Evolutionary conservation across 352 stramenopile species (phyloP), one percentile per base, ranked within the genome.

Genomic region (Saprolegnia parasitica): DNA sequence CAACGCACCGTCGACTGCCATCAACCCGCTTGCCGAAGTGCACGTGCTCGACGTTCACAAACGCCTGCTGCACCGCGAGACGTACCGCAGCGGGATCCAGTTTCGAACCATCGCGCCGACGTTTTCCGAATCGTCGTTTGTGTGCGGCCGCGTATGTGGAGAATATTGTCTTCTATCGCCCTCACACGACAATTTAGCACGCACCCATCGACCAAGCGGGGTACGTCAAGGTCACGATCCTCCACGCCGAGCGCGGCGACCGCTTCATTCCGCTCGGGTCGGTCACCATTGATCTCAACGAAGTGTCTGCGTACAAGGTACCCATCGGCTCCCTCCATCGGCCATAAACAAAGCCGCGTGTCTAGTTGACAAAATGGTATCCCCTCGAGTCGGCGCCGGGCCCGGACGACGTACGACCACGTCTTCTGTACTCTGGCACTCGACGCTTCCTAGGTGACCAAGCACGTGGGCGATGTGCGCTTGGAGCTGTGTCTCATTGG

Each of bases 21-120:
- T 70, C n/a, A 70, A 88, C 62, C 81, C 81, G 0, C 89, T 81
- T 42, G 86, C 80, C 42, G 84, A 91, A 71, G 70, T 88, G 26
- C 80, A 72, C 2, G 49, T 91, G 5, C 42, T 90, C 13, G 81
- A 91, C 58, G 70, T 67, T 3, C 82, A 79, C 39, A 50, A 77
- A 4, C 26, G 42, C 4, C 62, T 70, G 63, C 84, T 90, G 15
- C 68, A 77, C 24, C 77, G 81, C 11, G 84, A 91, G 56, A 73
- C 62, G 2, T 82, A 81, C 57, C 76, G 67, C 10, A 91, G 81
- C 18, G 72, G 71, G 0, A 71, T 81, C 21, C 84, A 87, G 66
- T 78, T 89, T 46, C 80, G 78, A 54, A 89, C 80, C 6, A 72
- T 72, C 6, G 84, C 87, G 29, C 84, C 84, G 18, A 70, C 71